Conservation (phyloP, 1,284 basidiomycete species). For the Boletus semigastroideus region DNA sequence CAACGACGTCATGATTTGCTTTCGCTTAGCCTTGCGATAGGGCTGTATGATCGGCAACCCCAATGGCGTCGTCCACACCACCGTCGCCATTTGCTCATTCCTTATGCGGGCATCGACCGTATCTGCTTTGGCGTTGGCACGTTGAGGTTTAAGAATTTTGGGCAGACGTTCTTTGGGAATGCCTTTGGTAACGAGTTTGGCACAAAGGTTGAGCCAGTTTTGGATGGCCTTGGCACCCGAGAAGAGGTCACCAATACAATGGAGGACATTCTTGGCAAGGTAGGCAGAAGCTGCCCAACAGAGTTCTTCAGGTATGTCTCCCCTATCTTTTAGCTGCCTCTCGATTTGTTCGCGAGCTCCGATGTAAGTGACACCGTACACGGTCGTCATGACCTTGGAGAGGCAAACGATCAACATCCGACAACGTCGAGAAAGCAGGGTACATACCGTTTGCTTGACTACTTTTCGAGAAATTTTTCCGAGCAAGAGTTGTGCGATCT, state of each 20-base stretch:
- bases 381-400: constrained; percentile 93
- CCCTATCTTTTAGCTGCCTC: constrained; percentile 79
- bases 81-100: constrained; percentile 93
- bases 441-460: constrained; percentile 91
- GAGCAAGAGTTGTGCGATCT: constrained; percentile 63
- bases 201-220: constrained; percentile 84
- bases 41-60: constrained; percentile 96
- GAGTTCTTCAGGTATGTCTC: constrained; percentile 72
- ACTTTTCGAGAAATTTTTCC: constrained; percentile 92
- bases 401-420: constrained; percentile 2
- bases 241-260: constrained; percentile 91
- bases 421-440: not conserved
- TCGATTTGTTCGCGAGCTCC: constrained; percentile 96
- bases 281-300: constrained; percentile 81
- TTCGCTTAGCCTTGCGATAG: constrained; percentile 83
- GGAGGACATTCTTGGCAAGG: constrained; percentile 78
- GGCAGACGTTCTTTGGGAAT: constrained; percentile 77
- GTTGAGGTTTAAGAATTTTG: constrained; percentile 40
- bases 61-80: constrained; percentile 96
- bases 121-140: constrained; percentile 12
- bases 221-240: constrained; percentile 90
- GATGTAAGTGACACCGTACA: constrained; percentile 96
- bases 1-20: constrained; percentile 82
- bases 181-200: constrained; percentile 85
- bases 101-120: constrained; percentile 45